A percentile compares a stretch with the other conserved stretches of the same genome.
These are phyloP conservation scores for Glebionis coronaria DNA, from an alignment of 129 eudicot species.

Conservation along the genomic window DNA sequence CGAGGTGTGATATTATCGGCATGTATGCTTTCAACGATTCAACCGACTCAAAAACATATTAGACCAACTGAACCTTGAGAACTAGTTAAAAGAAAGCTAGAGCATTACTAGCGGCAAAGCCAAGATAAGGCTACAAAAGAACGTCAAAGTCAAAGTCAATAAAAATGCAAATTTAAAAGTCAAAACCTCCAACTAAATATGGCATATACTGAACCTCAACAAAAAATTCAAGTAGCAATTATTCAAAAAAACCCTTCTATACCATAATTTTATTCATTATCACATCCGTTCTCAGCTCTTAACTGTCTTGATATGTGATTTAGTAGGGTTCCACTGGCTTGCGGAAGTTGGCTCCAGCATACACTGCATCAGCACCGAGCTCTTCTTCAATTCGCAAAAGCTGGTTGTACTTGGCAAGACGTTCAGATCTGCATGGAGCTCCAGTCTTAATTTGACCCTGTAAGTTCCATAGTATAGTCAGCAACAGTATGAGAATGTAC, in stretches of 20 bases:
- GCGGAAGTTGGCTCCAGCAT: constrained; percentile 94
- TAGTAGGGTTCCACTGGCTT: constrained; percentile 91
- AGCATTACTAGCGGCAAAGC: neutral
- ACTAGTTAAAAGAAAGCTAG: too few species aligned
- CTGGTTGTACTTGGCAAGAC: constrained; percentile 77
- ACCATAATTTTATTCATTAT: neutral
- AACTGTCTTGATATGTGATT: constrained; percentile 1
- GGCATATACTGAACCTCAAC: constrained; percentile 21
- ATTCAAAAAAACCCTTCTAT: constrained; percentile 20
- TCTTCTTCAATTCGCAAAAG: constrained; percentile 92
- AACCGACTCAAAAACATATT: too few species aligned
- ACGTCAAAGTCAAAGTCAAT: neutral
- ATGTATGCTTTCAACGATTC: too few species aligned
- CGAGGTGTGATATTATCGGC: too few species aligned
- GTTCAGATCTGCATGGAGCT: constrained; percentile 84
- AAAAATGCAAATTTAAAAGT: neutral
- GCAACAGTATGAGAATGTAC: neutral
- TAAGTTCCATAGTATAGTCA: neutral
- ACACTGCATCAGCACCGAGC: constrained; percentile 92
- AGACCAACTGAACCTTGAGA: too few species aligned
- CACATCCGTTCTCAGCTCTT: constrained; percentile 2
- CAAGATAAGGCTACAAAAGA: neutral
- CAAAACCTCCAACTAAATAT: constrained; percentile 5
- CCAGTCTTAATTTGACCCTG: constrained; percentile 85
- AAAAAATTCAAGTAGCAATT: constrained; percentile 24